These are phyloP conservation scores for Claviceps fusiformis DNA, from an alignment of 2,329 filamentous ascomycete genomes.

Conservation along the genomic window DNA sequence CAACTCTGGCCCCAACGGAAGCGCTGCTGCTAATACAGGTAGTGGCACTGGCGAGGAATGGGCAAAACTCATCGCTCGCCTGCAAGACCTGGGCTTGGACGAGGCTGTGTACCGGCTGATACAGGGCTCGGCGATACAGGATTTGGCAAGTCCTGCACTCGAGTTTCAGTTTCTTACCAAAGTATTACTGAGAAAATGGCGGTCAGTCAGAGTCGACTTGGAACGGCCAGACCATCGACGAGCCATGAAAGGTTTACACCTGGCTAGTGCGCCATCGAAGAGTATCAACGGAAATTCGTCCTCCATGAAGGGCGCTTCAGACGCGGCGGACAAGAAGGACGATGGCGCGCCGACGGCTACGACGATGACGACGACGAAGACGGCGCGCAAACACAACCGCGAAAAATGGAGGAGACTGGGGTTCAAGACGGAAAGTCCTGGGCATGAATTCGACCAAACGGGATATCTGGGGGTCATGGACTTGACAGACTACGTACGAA, in stretches of 20 bases:
- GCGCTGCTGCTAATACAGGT: conserved; percentile 10
- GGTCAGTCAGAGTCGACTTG: conserved; percentile 68
- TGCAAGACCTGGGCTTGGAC: conserved; percentile 89
- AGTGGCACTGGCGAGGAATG: conserved; percentile 50
- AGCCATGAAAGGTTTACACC: conserved; percentile 72
- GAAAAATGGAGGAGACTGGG: conserved; percentile 89
- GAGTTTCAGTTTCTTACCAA: conserved; percentile 93
- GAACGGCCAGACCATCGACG: conserved; percentile 80
- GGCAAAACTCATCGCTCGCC: conserved; percentile 84
- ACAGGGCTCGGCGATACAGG: conserved; percentile 85
- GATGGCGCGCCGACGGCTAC: no score
- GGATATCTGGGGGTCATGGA: conserved; percentile 98
- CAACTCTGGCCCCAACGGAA: conserved; percentile 14
- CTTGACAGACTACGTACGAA: conserved; percentile 81
- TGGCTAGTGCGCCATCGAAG: conserved; percentile 62
- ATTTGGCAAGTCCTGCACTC: conserved; percentile 75
- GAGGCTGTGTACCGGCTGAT: conserved; percentile 85
- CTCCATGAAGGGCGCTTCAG: conserved; percentile 23
- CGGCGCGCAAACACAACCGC: conserved; percentile 54
- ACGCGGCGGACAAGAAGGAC: conserved; percentile 35
- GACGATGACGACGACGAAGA: no score
- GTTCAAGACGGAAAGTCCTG: conserved; percentile 81
- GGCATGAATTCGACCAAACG: conserved; percentile 68
- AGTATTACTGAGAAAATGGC: conserved; percentile 75
- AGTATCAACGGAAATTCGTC: conserved; percentile 21